These are phyloP conservation scores for Neurospora sublineolata DNA, from an alignment of 495 filamentous ascomycete species.

Conservation along the genomic window DNA sequence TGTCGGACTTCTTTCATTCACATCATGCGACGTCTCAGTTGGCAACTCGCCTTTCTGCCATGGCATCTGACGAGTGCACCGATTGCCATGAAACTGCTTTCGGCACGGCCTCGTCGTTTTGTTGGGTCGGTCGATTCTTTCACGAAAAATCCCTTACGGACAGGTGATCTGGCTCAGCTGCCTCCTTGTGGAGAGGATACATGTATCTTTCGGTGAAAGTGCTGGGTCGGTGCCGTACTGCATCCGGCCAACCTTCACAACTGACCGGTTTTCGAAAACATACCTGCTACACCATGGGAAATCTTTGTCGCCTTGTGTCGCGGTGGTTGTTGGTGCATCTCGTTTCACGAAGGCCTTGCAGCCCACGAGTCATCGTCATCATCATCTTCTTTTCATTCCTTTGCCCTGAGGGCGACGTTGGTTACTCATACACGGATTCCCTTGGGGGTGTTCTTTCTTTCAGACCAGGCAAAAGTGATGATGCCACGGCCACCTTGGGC, in stretches of 20 bases:
- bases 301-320: background rate
- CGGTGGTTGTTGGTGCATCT: background rate
- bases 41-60: background rate
- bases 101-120: background rate
- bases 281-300: background rate
- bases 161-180: background rate
- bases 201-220: too few species aligned
- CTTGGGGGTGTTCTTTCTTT: background rate
- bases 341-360: background rate
- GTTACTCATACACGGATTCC: background rate
- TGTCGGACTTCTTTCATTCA: background rate
- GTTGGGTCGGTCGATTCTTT: background rate
- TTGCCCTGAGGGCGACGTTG: background rate
- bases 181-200: background rate
- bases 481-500: background rate
- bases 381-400: background rate
- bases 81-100: background rate
- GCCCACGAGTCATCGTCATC: background rate
- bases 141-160: background rate
- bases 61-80: background rate
- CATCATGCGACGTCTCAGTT: background rate
- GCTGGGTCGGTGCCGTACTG: too few species aligned
- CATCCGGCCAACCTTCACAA: background rate
- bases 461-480: rapidly evolving
- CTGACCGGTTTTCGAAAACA: background rate